Evolutionary conservation across 140 eudicot species (phyloP).

Genomic region (Oenanthe javanica): DNA sequence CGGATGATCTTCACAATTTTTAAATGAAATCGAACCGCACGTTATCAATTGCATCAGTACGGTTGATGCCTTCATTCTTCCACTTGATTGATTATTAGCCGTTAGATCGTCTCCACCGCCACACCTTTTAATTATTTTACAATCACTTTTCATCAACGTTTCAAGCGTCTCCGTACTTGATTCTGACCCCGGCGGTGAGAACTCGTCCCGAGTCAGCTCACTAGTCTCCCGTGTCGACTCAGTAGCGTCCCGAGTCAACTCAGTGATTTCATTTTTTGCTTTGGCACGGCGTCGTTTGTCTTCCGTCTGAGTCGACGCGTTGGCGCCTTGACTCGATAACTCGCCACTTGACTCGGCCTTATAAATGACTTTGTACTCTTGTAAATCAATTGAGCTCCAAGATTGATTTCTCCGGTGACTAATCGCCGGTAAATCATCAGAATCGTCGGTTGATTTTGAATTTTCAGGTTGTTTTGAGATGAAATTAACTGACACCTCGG

Average conservation of each 20-base stretch:
- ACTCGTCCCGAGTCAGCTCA: constrained; percentile 52
- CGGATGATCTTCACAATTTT: constrained; percentile 66
- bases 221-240: constrained; percentile 16
- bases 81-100: constrained; percentile 17
- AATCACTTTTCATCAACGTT: constrained; percentile 73
- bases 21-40: constrained; percentile 83
- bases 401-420: constrained; percentile 75
- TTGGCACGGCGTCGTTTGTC: constrained; percentile 59
- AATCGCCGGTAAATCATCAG: constrained; percentile 25
- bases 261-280: constrained; percentile 20
- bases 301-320: constrained; percentile 90
- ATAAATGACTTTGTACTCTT: constrained; percentile 81
- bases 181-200: constrained; percentile 96
- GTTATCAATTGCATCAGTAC: constrained; percentile 77
- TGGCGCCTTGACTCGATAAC: constrained; percentile 33
- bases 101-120: constrained; percentile 18
- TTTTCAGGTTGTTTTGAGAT: constrained; percentile 24
- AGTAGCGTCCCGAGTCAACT: constrained; percentile 15
- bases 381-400: constrained; percentile 70
- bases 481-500: constrained; percentile 24
- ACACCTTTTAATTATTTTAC: constrained; percentile 24
- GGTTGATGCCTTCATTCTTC: constrained; percentile 52
- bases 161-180: constrained; percentile 93
- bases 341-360: constrained; percentile 40
- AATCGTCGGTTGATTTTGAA: constrained; percentile 23